Evolutionary conservation across 2,329 filamentous ascomycete species (phyloP), one percentile per base, ranked within the genome.

Genomic region (Cercospora sojina): DNA sequence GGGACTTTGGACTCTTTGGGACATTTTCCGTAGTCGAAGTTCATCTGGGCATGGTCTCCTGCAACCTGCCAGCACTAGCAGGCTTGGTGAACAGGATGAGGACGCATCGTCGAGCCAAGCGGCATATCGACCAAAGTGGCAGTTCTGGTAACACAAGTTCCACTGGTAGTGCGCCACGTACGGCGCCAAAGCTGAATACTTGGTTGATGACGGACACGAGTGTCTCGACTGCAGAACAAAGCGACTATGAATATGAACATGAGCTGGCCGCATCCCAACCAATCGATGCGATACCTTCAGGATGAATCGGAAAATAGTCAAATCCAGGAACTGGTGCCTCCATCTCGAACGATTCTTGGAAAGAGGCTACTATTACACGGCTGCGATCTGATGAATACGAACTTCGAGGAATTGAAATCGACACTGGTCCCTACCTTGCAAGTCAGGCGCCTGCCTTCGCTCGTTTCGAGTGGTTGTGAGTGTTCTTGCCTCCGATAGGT

Each of bases 1-100:
- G 61, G 66, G 64, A 70, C 32, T 65, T 70, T 57, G 66, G 58
- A 2, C 60, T 49, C 4, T 68, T 70, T 29, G 61, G 41, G 10
- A 51, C 32, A 0, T 70, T 60, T 64, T 60, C 57, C 27, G 58
- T 65, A 23, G 47, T 67, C 43, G 67, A 69, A 35, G 53, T 67
- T 16, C 57, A 67, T 20, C 35, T 69, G 13, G 58, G 57, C 6
- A 62, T 67, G 58, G 53, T 67, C 41, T 67, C 38, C 41, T 64
- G 57, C 43, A 69, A 69, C 29, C 20, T 69, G 20, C 67, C 67
- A 8, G 59, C 64, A n/a, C 43, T 69, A 20, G 67, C 59, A 18
- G 64, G 67, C 13, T 56, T 69, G 18, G 16, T 66, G 20, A 65
- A 65, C 32, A 58, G 67, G n/a, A 47, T 69, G 20, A 55, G 51